Evolutionary conservation across 108 stramenopile species (phyloP).

Genomic region (Schizochytrium sp.): DNA sequence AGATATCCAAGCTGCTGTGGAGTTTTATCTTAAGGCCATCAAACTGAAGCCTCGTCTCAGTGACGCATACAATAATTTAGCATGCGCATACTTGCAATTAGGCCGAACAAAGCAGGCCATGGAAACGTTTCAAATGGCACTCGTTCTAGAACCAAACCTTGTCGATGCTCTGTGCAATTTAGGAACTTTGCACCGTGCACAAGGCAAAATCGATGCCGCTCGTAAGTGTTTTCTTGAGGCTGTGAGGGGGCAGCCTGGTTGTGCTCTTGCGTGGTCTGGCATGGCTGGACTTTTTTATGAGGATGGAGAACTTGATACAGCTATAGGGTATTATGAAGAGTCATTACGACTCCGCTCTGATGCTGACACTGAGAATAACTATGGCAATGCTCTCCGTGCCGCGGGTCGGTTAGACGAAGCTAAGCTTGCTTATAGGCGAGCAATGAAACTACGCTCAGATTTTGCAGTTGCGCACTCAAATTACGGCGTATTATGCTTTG

Average conservation of each 20-base stretch:
- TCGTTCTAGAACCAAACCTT: constrained; percentile 72
- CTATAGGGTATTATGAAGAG: constrained; percentile 78
- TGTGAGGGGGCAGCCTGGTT: constrained; percentile 72
- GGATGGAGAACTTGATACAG: constrained; percentile 74
- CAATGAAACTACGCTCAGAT: constrained; percentile 77
- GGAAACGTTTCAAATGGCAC: constrained; percentile 77
- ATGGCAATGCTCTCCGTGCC: constrained; percentile 78
- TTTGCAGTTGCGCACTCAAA: constrained; percentile 82
- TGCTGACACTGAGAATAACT: constrained; percentile 78
- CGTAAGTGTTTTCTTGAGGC: constrained; percentile 78
- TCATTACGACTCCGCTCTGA: constrained; percentile 75
- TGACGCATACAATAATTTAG: constrained; percentile 82
- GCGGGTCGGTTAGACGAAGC: constrained; percentile 71
- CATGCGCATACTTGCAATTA: constrained; percentile 78
- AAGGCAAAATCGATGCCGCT: constrained; percentile 74
- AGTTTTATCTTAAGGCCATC: constrained; percentile 77
- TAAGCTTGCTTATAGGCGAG: constrained; percentile 72
- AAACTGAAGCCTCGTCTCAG: constrained; percentile 78
- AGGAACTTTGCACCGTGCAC: constrained; percentile 77
- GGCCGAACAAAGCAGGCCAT: constrained; percentile 75
- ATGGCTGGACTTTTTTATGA: constrained; percentile 79
- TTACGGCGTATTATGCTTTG: constrained; percentile 78
- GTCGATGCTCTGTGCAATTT: constrained; percentile 80
- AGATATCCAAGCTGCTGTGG: constrained; percentile 73
- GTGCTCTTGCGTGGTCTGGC: constrained; percentile 79